These are phyloP conservation scores for Tetrahymena malaccensis DNA, from an alignment of 73 alveolate species.

Conservation along the genomic window DNA sequence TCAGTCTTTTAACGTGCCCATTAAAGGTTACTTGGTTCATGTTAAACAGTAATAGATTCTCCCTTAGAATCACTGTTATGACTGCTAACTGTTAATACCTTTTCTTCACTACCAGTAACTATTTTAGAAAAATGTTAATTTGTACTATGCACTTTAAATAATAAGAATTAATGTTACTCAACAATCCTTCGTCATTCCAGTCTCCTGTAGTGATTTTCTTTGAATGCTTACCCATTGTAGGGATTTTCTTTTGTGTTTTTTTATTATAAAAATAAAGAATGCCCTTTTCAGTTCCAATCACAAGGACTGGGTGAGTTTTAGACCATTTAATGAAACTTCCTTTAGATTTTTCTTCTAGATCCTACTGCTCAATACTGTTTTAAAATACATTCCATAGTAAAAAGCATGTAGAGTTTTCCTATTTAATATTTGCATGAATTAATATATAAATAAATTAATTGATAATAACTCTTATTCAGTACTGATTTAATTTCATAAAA, in stretches of 20 bases:
- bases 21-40: constrained; percentile 65
- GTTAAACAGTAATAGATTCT: constrained; percentile 77
- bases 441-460: neutral
- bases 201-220: constrained; percentile 87
- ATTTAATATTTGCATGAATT: neutral
- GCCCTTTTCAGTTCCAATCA: constrained; percentile 98
- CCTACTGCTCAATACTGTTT: constrained; percentile 26
- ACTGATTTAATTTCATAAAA: neutral
- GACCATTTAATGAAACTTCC: constrained; percentile 95
- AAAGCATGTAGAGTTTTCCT: neutral
- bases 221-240: constrained; percentile 96
- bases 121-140: neutral
- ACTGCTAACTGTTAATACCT: constrained; percentile 84
- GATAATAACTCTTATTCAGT: neutral
- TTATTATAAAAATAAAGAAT: constrained; percentile 92
- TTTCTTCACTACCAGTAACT: constrained; percentile 90
- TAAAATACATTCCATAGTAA: constrained; percentile 47
- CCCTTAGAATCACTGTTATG: constrained; percentile 78
- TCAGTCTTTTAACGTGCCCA: constrained; percentile 87
- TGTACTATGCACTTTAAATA: too few species aligned
- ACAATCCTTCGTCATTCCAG: constrained; percentile 84
- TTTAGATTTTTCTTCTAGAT: constrained; percentile 48
- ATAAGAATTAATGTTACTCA: neutral
- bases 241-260: constrained; percentile 88
- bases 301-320: constrained; percentile 84